Percentiles rank a stretch among this genome's conserved stretches.
phyloP scores from a whole-genome alignment of 139 green algal species.

The Coccomyxa sp. region DNA sequence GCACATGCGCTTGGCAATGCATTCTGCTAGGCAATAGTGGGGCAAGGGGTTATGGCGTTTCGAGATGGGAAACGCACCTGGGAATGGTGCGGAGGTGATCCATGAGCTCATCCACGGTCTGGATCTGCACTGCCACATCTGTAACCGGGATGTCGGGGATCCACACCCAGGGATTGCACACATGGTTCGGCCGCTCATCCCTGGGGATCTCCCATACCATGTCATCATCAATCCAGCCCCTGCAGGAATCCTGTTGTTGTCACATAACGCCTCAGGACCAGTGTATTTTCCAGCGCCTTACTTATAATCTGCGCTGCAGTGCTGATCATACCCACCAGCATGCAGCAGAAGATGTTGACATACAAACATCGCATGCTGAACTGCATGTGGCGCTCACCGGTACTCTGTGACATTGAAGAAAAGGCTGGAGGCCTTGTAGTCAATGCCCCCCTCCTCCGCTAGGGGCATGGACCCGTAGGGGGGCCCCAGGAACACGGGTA shows the following conservation, averaged over 20 bases:
- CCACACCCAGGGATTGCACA: neutral
- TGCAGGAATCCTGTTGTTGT: neutral
- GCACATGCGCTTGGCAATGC: no score
- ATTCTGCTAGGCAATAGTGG: no score
- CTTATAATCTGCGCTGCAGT: neutral
- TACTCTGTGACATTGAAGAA: constrained; percentile 5
- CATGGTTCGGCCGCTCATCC: neutral
- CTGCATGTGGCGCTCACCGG: neutral
- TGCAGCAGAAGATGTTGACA: neutral
- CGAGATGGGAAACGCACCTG: no score
- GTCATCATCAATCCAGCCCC: neutral
- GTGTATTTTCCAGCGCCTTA: neutral
- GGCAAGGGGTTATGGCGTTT: no score
- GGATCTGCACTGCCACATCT: neutral
- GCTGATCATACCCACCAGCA: neutral
- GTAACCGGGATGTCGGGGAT: neutral
- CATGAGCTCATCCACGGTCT: neutral
- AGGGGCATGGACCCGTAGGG: constrained; percentile 9
- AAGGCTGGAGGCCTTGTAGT: neutral
- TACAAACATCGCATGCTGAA: neutral
- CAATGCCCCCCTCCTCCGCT: neutral
- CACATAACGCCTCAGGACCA: no score
- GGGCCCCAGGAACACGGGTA: constrained; percentile 6
- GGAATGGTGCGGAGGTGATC: neutral
- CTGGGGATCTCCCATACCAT: neutral